These are phyloP conservation scores for Streptanthus diversifolius DNA, from an alignment of 345 rosid genomes.

Conservation along the genomic window DNA sequence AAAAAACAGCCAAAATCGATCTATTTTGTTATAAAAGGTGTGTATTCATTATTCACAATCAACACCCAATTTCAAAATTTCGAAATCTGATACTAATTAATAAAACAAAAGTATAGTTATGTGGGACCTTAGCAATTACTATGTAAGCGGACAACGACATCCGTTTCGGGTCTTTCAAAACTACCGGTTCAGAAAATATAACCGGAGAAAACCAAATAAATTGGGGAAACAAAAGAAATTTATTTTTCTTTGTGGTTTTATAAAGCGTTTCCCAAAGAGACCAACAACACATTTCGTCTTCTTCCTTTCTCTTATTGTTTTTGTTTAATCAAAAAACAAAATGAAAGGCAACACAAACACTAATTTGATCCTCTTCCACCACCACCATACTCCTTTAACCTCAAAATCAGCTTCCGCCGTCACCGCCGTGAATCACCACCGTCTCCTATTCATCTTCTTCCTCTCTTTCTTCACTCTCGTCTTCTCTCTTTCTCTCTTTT, in stretches of 20 bases:
- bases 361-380: conserved; percentile 76
- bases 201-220: conserved; percentile 4
- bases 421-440: conserved; percentile 41
- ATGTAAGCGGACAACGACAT: conserved; percentile 15
- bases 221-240: not conserved
- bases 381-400: conserved; percentile 53
- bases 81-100: not conserved
- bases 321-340: not conserved
- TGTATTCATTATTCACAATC: too few relatives aligned
- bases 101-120: not conserved
- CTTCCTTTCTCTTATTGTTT: not conserved
- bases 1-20: not conserved
- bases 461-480: conserved; percentile 59
- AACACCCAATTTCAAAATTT: conserved; percentile 5
- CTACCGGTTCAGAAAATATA: not conserved
- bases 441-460: conserved; percentile 55
- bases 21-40: not conserved
- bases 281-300: conserved; percentile 1
- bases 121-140: conserved; percentile 24
- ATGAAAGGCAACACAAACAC: conserved; percentile 61
- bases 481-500: conserved; percentile 67
- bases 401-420: conserved; percentile 44
- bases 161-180: conserved; percentile 11
- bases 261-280: conserved; percentile 5
- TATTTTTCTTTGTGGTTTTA: not conserved